Conservation (phyloP, 2,329 filamentous ascomycete species). For the Nemania bipapillata region DNA sequence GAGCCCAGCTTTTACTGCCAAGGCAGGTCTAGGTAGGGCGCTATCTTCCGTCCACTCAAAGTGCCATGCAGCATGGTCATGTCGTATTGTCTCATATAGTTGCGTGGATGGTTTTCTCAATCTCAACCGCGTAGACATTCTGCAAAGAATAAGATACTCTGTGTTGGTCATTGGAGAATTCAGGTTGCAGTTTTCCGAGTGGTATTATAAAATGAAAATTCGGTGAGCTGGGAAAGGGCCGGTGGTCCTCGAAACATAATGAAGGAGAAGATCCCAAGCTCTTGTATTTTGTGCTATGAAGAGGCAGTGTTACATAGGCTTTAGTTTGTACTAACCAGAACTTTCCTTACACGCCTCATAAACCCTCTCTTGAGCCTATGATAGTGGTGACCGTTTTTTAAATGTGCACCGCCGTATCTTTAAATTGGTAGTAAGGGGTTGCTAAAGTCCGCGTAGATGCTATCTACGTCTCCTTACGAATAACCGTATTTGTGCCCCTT, state of each 20-base stretch:
- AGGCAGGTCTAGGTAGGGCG: constrained; percentile 41
- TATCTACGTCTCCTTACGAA: too few relatives aligned
- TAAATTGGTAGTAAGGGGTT: neutral
- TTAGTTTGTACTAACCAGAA: constrained; percentile 45
- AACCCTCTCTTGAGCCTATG: neutral
- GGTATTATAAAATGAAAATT: constrained; percentile 38
- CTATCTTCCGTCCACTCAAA: constrained; percentile 39
- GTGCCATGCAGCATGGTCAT: constrained; percentile 39
- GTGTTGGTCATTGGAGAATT: constrained; percentile 49
- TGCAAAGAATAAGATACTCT: constrained; percentile 48
- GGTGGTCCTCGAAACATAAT: constrained; percentile 37
- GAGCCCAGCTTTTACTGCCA: constrained; percentile 34
- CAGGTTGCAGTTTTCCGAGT: constrained; percentile 45
- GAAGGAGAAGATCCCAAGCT: constrained; percentile 39
- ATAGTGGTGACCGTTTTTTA: neutral
- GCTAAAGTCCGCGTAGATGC: neutral
- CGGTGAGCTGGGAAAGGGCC: constrained; percentile 27
- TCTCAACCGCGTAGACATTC: constrained; percentile 48
- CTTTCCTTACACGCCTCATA: constrained; percentile 40
- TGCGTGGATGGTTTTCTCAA: constrained; percentile 46
- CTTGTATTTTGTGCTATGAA: constrained; percentile 46
- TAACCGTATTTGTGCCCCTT: too few relatives aligned
- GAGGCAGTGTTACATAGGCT: constrained; percentile 46
- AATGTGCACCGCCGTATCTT: neutral
- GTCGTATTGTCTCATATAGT: constrained; percentile 48